Percentiles rank a stretch among this genome's conserved stretches.
Evolutionary conservation across 1,139 yeast species (phyloP).

Genomic region (Suhomyces bribrorum): DNA sequence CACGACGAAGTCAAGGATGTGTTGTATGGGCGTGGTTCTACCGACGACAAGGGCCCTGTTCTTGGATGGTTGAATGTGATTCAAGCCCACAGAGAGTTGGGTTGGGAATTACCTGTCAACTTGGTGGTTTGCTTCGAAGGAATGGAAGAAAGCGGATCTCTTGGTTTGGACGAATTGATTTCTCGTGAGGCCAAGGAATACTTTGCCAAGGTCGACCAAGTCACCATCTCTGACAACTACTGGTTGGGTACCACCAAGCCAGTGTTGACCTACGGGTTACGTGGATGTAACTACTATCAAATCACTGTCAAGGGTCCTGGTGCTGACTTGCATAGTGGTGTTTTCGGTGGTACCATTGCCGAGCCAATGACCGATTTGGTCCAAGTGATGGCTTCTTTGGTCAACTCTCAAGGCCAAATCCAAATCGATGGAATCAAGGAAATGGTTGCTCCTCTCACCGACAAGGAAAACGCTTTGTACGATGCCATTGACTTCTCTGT

Average conservation of each 20-base stretch:
- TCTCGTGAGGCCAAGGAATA: slow-evolving; percentile 73
- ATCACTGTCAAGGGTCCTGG: slow-evolving; percentile 83
- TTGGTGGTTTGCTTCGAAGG: slow-evolving; percentile 94
- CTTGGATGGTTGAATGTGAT: slow-evolving; percentile 94
- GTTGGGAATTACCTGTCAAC: slow-evolving; percentile 90
- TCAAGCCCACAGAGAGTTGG: slow-evolving; percentile 85
- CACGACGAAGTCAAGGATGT: slow-evolving; percentile 58
- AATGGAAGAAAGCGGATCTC: slow-evolving; percentile 97
- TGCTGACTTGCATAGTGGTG: slow-evolving; percentile 96
- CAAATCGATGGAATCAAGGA: slow-evolving; percentile 85
- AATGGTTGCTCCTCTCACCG: slow-evolving; percentile 93
- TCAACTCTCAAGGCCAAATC: slow-evolving; percentile 78
- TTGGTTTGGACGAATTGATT: slow-evolving; percentile 84
- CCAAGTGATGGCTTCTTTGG: slow-evolving; percentile 73
- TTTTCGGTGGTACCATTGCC: slow-evolving; percentile 95
- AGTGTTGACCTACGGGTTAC: slow-evolving; percentile 92
- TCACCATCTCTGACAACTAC: slow-evolving; percentile 94
- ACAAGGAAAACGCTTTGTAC: slow-evolving; percentile 73
- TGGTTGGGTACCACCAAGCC: slow-evolving; percentile 98
- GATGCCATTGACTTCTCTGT: slow-evolving; percentile 84
- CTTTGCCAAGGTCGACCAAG: slow-evolving; percentile 88
- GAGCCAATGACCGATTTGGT: slow-evolving; percentile 97
- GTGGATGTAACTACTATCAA: slow-evolving; percentile 96
- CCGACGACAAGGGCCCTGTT: slow-evolving; percentile 98
- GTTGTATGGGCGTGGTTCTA: slow-evolving; percentile 89